phyloP scores from a whole-genome alignment of 2,329 filamentous ascomycete species.

The Spiromastix sp. region DNA sequence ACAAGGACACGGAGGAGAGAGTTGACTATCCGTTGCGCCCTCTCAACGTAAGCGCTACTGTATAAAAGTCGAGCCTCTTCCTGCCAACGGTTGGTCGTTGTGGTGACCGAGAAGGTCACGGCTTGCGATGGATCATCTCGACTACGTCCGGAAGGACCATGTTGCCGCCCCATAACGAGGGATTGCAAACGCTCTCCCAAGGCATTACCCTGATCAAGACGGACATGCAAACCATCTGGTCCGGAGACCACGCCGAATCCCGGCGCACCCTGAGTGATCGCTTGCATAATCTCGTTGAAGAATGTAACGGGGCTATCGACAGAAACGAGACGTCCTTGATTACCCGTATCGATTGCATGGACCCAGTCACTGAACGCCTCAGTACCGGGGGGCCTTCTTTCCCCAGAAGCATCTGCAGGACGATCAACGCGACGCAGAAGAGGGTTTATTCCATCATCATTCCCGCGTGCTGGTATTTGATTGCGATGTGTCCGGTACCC shows the following conservation, averaged over 20 bases:
- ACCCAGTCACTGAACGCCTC: constrained; percentile 44
- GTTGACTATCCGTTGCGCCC: constrained; percentile 56
- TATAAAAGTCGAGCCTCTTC: constrained; percentile 87
- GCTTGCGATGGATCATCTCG: constrained; percentile 53
- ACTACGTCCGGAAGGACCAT: constrained; percentile 20
- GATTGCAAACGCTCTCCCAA: constrained; percentile 46
- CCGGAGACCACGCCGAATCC: constrained; percentile 33
- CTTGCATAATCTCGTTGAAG: constrained; percentile 48
- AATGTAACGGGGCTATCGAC: constrained; percentile 45
- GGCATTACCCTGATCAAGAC: constrained; percentile 41
- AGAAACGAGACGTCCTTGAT: constrained; percentile 33
- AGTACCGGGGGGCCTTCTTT: constrained; percentile 24
- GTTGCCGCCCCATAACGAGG: constrained; percentile 24
- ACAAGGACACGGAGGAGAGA: constrained; percentile 64
- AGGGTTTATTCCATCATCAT: constrained; percentile 79
- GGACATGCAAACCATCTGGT: constrained; percentile 44
- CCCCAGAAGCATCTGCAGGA: constrained; percentile 21
- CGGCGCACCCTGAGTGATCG: constrained; percentile 37
- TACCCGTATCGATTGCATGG: constrained; percentile 39
- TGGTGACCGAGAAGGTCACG: constrained; percentile 60
- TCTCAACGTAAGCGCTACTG: constrained; percentile 56
- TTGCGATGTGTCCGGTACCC: constrained; percentile 35
- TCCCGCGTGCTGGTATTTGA: constrained; percentile 41
- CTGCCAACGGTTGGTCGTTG: constrained; percentile 70
- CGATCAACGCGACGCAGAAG: constrained; percentile 57